A percentile compares a stretch with the other conserved stretches of the same genome.
Evolutionary conservation across 495 filamentous ascomycete genomes (phyloP).

Genomic region (Eremomyces bilateralis): DNA sequence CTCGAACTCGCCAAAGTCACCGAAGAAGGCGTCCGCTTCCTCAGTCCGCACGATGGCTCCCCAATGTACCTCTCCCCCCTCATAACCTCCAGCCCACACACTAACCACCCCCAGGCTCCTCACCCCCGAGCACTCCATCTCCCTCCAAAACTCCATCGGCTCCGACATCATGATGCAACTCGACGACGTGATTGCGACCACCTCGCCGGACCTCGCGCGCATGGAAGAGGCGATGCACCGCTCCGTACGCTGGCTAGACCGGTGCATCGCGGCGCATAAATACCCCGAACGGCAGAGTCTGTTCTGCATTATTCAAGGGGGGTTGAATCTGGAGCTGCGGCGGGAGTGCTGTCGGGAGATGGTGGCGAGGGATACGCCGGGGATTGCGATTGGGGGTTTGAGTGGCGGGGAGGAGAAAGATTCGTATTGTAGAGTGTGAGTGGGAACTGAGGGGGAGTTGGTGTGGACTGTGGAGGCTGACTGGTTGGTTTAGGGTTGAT

Average conservation of each 20-base stretch:
- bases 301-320: constrained; percentile 98
- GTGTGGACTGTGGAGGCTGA: not conserved
- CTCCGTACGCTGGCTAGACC: constrained; percentile 94
- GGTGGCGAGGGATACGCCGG: constrained; percentile 78
- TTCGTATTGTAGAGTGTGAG: constrained; percentile 30
- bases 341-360: constrained; percentile 70
- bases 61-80: constrained; percentile 42
- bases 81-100: not conserved
- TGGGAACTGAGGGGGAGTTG: not conserved
- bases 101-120: constrained; percentile 35
- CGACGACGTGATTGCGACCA: constrained; percentile 91
- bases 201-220: constrained; percentile 62
- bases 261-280: constrained; percentile 80
- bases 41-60: constrained; percentile 79
- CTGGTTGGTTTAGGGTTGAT: constrained; percentile 54
- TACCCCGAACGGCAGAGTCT: constrained; percentile 72
- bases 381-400: constrained; percentile 88
- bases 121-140: constrained; percentile 92
- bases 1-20: constrained; percentile 86
- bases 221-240: constrained; percentile 92
- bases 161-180: constrained; percentile 99
- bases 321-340: constrained; percentile 75
- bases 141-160: constrained; percentile 88
- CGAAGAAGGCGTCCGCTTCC: constrained; percentile 86
- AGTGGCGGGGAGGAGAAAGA: constrained; percentile 64